Evolutionary conservation across 2,329 filamentous ascomycete genomes (phyloP).

Genomic region (Amylocarpus encephaloides): DNA sequence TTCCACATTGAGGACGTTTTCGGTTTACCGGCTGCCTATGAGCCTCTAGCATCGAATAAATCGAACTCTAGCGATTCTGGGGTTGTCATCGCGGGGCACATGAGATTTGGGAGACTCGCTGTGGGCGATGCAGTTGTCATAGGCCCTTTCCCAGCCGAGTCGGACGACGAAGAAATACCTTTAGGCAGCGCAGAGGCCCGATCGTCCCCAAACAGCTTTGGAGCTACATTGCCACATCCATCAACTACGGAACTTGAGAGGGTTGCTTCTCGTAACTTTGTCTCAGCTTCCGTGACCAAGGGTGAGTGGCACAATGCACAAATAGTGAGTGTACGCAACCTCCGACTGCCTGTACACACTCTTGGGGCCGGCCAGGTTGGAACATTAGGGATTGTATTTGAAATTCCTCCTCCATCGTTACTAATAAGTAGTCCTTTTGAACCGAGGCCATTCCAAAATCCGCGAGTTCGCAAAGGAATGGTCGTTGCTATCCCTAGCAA

Average conservation of each 20-base stretch:
- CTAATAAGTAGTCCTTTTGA: conserved; percentile 30
- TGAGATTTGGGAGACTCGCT: conserved; percentile 70
- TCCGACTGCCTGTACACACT: conserved; percentile 73
- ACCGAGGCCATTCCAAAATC: conserved; percentile 29
- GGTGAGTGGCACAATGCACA: conserved; percentile 75
- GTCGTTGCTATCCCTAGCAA: conserved; percentile 61
- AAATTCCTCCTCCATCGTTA: conserved; percentile 34
- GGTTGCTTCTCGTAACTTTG: conserved; percentile 46
- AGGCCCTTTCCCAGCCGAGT: conserved; percentile 66
- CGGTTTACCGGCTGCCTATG: conserved; percentile 60
- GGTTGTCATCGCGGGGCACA: conserved; percentile 76
- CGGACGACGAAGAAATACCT: conserved; percentile 35
- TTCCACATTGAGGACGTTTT: conserved; percentile 94
- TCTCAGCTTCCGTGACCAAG: conserved; percentile 46
- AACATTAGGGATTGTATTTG: conserved; percentile 73
- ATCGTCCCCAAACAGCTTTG: conserved; percentile 34
- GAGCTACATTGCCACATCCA: conserved; percentile 46
- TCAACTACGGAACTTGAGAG: conserved; percentile 48
- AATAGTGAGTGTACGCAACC: conserved; percentile 80
- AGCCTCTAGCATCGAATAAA: conserved; percentile 38
- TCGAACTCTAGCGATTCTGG: conserved; percentile 39
- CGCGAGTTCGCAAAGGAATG: conserved; percentile 70
- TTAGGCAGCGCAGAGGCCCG: conserved; percentile 40
- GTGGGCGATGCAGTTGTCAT: conserved; percentile 73
- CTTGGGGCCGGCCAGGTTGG: conserved; percentile 80